Evolutionary conservation across 305 asterid species (phyloP), one percentile per base, ranked within the genome.

Genomic region (Stenogyne calaminthoides): DNA sequence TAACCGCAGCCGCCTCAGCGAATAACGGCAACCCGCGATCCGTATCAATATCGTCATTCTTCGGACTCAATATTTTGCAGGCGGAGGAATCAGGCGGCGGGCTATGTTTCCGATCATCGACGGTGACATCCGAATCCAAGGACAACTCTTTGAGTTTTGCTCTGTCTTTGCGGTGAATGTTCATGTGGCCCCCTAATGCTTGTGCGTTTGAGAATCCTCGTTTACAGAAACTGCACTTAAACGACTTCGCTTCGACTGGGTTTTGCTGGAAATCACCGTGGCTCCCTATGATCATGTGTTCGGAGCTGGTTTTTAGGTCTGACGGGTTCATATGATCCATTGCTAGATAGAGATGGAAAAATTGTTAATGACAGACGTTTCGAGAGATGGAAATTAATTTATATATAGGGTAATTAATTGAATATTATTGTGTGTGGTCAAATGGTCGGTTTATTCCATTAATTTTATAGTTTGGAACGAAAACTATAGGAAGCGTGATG

Each of bases 181-280:
- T 91, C 97, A 88, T 91, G 67, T 91, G 97, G 2, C 97, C 97
- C 6, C 97, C 96, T 52, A 89, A 70, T 3, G 97, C 97, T 62
- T 91, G 97, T 0, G 96, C 97, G 73, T 88, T 91, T 0, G 92
- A 83, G 56, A 91, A 91, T 2, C 93, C 90, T 52, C 95, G 72
- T 55, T 82, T 83, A 49, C 97, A 91, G 73, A 83, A 91, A 9
- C 74, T 74, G 80, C 97, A 91, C 63, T 65, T 68, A 7, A 80
- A 90, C 16, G 83, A 70, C 74, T 79, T 85, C 9, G 75, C 57
- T 54, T 77, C 75, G 14, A 18, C 73, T 8, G 11, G 18, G 46
- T 20, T 60, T 47, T 73, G 77, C 0, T 60, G 55, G 20, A 64
- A 62, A 58, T 22, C 25, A 22, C 65, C 69, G 11, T 72, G 75